These are phyloP conservation scores for Pachysandra terminalis DNA, from an alignment of 164 flowering plant genomes.

Conservation along the genomic window DNA sequence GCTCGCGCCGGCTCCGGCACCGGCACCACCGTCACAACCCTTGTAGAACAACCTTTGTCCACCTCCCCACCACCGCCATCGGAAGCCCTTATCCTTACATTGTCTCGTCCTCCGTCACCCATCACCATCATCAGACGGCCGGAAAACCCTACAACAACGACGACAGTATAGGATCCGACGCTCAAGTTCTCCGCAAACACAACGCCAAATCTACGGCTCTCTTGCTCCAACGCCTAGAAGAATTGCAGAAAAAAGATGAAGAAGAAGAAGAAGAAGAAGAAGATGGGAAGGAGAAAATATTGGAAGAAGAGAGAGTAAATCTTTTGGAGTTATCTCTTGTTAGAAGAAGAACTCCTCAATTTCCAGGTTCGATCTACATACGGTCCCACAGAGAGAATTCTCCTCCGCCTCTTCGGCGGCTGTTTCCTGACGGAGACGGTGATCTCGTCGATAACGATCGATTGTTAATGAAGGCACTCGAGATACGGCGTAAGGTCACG, in stretches of 20 bases:
- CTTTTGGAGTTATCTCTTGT: constrained; percentile 40
- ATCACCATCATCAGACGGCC: constrained; percentile 1
- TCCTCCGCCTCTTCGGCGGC: constrained; percentile 29
- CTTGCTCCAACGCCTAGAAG: constrained; percentile 32
- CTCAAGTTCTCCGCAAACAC: constrained; percentile 41
- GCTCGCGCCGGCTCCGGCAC: constrained; percentile 17
- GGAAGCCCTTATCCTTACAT: constrained; percentile 6
- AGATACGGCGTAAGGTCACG: constrained; percentile 65
- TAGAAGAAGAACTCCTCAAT: constrained; percentile 50
- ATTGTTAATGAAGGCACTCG: constrained; percentile 61
- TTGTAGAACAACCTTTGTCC: constrained; percentile 6
- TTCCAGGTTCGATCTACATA: constrained; percentile 63
- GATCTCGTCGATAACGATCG: constrained; percentile 35
- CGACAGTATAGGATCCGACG: not conserved
- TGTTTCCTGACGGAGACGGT: constrained; percentile 14
- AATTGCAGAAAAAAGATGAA: not conserved
- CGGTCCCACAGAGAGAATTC: constrained; percentile 31
- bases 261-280: constrained; percentile 8
- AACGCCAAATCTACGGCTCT: constrained; percentile 53
- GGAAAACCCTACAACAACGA: not conserved
- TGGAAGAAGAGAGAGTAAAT: constrained; percentile 31
- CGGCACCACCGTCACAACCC: constrained; percentile 4
- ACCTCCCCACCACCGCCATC: constrained; percentile 11
- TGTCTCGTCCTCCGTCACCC: constrained; percentile 14
- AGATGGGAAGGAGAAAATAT: not conserved